phyloP scores from a whole-genome alignment of 805 yeast genomes.

The Starmera dryadoides region DNA sequence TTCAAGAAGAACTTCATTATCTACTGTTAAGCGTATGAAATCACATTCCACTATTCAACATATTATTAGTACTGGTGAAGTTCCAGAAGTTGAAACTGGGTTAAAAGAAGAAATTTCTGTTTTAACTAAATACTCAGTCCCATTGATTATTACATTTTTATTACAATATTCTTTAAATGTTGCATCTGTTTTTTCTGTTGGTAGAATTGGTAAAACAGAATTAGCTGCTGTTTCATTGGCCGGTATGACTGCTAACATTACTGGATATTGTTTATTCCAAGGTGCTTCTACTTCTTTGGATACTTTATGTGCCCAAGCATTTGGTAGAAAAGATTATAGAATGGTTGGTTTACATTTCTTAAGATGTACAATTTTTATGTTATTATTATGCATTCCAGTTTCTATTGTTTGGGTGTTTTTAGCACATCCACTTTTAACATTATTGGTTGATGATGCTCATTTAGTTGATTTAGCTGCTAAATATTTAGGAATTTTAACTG shows the following conservation, averaged over 20 bases:
- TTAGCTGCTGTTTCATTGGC: constrained; percentile 72
- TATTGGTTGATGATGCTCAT: constrained; percentile 35
- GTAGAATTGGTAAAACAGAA: constrained; percentile 62
- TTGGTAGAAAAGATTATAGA: constrained; percentile 57
- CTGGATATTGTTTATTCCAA: constrained; percentile 68
- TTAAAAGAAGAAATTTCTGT: constrained; percentile 37
- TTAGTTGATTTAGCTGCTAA: constrained; percentile 47
- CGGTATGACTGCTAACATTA: constrained; percentile 71
- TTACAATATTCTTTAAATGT: constrained; percentile 68
- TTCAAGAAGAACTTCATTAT: constrained; percentile 13
- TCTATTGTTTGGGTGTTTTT: constrained; percentile 53
- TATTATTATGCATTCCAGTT: constrained; percentile 46
- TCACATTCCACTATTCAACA: constrained; percentile 19
- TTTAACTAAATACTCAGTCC: constrained; percentile 41
- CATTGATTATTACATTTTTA: constrained; percentile 59
- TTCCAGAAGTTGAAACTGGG: constrained; percentile 17
- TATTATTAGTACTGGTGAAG: constrained; percentile 16
- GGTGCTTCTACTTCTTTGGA: constrained; percentile 77
- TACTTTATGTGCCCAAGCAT: constrained; percentile 74
- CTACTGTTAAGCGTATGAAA: constrained; percentile 17
- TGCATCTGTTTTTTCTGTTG: constrained; percentile 73
- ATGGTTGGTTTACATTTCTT: constrained; percentile 63
- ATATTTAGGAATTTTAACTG: constrained; percentile 46
- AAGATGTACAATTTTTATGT: constrained; percentile 58
- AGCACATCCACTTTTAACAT: constrained; percentile 40